phyloP scores from a whole-genome alignment of 2,329 filamentous ascomycete species.

The Lecanoromycetidae sp. region DNA sequence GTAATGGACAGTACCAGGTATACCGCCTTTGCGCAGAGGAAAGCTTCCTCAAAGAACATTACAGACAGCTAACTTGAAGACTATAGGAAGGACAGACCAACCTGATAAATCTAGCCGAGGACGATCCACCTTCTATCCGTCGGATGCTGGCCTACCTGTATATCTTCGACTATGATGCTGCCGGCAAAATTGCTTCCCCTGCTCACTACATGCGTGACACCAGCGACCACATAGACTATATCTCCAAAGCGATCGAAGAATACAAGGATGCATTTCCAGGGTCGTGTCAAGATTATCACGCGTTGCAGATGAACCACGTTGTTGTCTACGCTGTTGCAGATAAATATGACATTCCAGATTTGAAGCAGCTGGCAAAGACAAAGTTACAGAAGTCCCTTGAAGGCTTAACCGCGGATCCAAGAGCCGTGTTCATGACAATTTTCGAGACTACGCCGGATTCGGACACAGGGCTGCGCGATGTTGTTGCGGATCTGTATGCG shows the following conservation, averaged over 20 bases:
- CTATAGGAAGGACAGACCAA: background rate
- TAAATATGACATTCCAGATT: constrained; percentile 8
- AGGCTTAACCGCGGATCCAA: background rate
- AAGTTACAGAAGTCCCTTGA: background rate
- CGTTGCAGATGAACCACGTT: constrained; percentile 6
- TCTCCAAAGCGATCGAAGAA: background rate
- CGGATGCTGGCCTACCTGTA: constrained; percentile 7
- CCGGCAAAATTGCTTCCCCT: background rate
- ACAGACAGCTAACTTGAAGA: background rate
- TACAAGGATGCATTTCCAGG: background rate
- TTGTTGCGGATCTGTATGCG: background rate
- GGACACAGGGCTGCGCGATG: background rate
- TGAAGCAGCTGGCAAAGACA: constrained; percentile 7
- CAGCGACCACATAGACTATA: background rate
- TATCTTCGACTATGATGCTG: constrained; percentile 1
- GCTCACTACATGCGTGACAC: background rate
- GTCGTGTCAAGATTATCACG: background rate
- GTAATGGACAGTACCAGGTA: constrained; percentile 14
- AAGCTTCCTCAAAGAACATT: background rate
- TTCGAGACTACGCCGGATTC: background rate
- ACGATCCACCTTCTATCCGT: constrained; percentile 1
- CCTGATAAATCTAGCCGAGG: background rate
- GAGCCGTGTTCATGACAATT: background rate
- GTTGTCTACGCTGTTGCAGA: constrained; percentile 12
- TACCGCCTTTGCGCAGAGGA: background rate